Base-by-base conservation (phyloP, 768 basidiomycete species). In the Stropharia rugosoannulata region DNA sequence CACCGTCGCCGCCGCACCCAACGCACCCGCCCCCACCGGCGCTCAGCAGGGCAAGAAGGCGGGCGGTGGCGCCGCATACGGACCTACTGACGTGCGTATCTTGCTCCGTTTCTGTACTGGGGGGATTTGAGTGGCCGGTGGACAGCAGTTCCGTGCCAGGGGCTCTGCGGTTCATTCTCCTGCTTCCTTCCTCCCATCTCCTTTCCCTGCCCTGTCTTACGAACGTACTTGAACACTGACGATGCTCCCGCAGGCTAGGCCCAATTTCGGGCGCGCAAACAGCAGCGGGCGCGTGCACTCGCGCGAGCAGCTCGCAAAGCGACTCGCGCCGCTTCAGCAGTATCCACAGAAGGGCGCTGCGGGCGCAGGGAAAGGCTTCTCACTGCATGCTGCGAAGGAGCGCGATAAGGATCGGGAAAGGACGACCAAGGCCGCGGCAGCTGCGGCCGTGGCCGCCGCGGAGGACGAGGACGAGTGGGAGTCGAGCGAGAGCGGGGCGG, bases 401-500 rank as follows among this genome's bases (percentile, higher is more conserved):
- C 32, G 59, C n/a, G 68, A 22, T 22, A 22, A 22, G 22, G 22
- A 22, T 22, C 22, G 67, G 39, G 70, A 66, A 3, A 64, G 58
- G 53, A 73, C 70, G 60, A 66, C 82, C 4, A 89, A 90, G 64
- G 80, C 81, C 11, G 75, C 88, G 54, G 75, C 85, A 8, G 80
- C 75, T 49, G 72, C 80, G 29, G 73, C 70, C 39, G 77, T 70
- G 22, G 61, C 75, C 59, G 27, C 70, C 27, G 59, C 51, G 54
- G 59, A 73, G 22, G 72, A 73, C 11, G 83, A 83, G 55, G 87
- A 89, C 53, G 89, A 83, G 54, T 90, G 88, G 88, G 78, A 87
- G 1, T 90, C 89, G 25, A 89, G 85, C 66, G 87, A 88, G 68
- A 90, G 87, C 63, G 89, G 87, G 6, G 85, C 82, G 0, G 87